phyloP scores from a whole-genome alignment of 164 flowering plant species.

The Akebia trifoliata region DNA sequence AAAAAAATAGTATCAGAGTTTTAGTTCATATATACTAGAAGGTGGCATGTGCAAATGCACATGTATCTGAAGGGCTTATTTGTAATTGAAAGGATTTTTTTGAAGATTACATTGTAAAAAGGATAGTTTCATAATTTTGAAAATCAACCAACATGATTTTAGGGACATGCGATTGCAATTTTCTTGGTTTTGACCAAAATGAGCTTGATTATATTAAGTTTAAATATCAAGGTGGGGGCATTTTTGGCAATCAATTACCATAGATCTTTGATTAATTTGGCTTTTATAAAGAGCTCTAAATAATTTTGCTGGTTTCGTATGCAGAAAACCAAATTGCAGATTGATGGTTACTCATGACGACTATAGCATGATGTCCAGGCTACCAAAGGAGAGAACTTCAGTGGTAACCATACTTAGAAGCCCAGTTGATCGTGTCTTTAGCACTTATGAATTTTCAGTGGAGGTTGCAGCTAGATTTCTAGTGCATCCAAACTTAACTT shows the following conservation, averaged over 20 bases:
- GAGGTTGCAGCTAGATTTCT: conserved; percentile 96
- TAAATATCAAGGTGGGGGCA: too few species aligned
- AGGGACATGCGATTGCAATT: too few species aligned
- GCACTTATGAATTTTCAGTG: conserved; percentile 88
- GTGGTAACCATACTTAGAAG: conserved; percentile 85
- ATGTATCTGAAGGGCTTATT: too few species aligned
- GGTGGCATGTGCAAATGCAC: too few species aligned
- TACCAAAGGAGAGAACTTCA: conserved; percentile 78
- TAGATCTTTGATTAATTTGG: background rate
- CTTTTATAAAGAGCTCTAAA: conserved; percentile 11
- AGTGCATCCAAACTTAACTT: conserved; percentile 81
- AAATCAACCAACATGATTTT: too few species aligned
- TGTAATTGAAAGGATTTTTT: too few species aligned
- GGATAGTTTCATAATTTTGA: too few species aligned
- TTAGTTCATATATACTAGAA: too few species aligned
- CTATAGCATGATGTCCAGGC: conserved; percentile 82
- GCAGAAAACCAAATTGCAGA: conserved; percentile 77
- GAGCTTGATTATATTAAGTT: too few species aligned
- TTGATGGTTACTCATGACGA: conserved; percentile 93
- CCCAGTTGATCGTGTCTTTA: conserved; percentile 93
- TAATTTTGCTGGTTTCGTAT: conserved; percentile 15
- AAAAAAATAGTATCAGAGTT: too few species aligned
- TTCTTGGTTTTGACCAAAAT: too few species aligned
- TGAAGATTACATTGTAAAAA: too few species aligned
- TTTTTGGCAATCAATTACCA: background rate